Conservation (phyloP, 1,284 basidiomycete genomes). For the Gymnopus androsaceus region DNA sequence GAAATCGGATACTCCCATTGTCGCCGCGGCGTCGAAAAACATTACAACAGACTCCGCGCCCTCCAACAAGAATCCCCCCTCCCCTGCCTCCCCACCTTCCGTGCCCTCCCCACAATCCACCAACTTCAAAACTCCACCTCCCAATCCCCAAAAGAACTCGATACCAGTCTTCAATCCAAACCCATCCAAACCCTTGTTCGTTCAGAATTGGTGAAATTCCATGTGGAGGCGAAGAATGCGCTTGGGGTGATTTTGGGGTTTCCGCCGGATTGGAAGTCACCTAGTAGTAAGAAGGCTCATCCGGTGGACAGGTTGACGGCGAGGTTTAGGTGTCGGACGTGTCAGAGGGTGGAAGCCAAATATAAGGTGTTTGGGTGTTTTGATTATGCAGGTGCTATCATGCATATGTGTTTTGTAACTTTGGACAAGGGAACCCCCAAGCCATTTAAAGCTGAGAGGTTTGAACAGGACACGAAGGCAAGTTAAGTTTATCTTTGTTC, state of each 20-base stretch:
- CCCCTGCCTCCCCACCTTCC: constrained; percentile 47
- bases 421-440: constrained; percentile 26
- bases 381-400: constrained; percentile 57
- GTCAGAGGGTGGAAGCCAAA: constrained; percentile 37
- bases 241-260: constrained; percentile 52
- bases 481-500: constrained; percentile 13
- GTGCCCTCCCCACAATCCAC: constrained; percentile 42
- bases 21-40: constrained; percentile 29
- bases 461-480: constrained; percentile 60
- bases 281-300: constrained; percentile 47
- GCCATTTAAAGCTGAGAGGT: constrained; percentile 51
- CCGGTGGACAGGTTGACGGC: constrained; percentile 61
- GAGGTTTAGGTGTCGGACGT: constrained; percentile 57
- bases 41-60: constrained; percentile 37
- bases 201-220: constrained; percentile 52
- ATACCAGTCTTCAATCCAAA: constrained; percentile 29
- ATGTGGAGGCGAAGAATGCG: constrained; percentile 38
- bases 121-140: constrained; percentile 32
- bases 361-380: constrained; percentile 45
- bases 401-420: constrained; percentile 49
- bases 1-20: constrained; percentile 27
- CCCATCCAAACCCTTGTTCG: constrained; percentile 41
- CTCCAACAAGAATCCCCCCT: constrained; percentile 26
- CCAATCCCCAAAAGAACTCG: constrained; percentile 18
- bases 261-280: constrained; percentile 48